Conservation (phyloP, 768 basidiomycete genomes). For the Phanerochaete sordida region DNA sequence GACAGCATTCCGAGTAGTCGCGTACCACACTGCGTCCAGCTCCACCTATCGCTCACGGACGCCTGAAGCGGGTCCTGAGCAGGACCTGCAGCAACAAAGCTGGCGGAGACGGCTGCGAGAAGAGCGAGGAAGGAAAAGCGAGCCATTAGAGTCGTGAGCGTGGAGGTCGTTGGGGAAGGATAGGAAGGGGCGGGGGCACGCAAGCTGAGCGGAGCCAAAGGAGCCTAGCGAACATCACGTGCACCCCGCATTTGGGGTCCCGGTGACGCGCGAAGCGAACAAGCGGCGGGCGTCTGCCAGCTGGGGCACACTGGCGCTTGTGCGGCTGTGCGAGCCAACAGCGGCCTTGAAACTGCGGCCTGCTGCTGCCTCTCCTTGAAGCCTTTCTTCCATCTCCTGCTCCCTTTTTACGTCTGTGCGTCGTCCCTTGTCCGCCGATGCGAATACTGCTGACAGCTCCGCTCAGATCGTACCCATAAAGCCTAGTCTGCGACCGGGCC, state of each 20-base stretch:
- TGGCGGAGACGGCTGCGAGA: constrained; percentile 22
- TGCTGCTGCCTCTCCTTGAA: constrained; percentile 6
- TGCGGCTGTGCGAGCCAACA: constrained; percentile 8
- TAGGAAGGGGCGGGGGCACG: neutral
- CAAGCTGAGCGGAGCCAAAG: neutral
- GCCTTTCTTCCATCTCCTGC: constrained; percentile 3
- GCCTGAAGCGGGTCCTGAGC: constrained; percentile 18
- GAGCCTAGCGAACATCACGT: neutral
- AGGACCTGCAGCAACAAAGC: constrained; percentile 22
- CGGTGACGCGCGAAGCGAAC: too few species aligned
- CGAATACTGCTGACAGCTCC: neutral
- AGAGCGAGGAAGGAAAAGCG: constrained; percentile 23
- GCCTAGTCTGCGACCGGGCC: constrained; percentile 10
- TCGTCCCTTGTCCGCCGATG: neutral
- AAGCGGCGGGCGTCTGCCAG: neutral
- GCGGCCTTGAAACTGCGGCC: constrained; percentile 1
- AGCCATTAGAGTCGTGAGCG: constrained; percentile 20
- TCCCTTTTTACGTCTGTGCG: neutral
- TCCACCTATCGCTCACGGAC: constrained; percentile 21
- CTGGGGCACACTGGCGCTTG: neutral
- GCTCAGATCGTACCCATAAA: neutral
- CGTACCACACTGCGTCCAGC: constrained; percentile 74
- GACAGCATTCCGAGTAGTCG: neutral
- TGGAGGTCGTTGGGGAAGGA: neutral
- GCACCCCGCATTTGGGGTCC: neutral